A percentile compares a stretch with the other conserved stretches of the same genome.
Evolutionary conservation across 2,329 filamentous ascomycete genomes (phyloP).

Genomic region (Ophiostoma montium): DNA sequence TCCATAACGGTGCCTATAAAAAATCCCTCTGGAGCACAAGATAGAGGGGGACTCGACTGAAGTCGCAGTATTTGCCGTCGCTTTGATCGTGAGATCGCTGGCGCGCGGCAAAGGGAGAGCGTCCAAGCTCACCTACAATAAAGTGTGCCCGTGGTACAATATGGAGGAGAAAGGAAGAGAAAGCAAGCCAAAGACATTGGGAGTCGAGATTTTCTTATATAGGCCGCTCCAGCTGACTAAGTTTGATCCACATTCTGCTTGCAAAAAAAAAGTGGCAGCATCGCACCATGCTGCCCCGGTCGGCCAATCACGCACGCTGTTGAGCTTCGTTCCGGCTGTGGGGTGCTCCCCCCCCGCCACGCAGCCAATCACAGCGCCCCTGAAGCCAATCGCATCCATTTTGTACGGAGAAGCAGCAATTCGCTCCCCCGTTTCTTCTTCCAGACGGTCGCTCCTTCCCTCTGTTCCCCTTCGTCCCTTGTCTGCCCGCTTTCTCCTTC

Average conservation of each 20-base stretch:
- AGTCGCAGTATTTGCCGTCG: background rate
- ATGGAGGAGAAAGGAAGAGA: slow-evolving; percentile 28
- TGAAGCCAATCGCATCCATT: slow-evolving; percentile 14
- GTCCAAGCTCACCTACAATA: slow-evolving; percentile 59
- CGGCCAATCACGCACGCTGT: slow-evolving; percentile 9
- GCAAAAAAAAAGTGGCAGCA: background rate
- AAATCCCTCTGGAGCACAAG: slow-evolving; percentile 50
- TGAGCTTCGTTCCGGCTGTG: slow-evolving; percentile 12
- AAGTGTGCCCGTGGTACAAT: slow-evolving; percentile 55
- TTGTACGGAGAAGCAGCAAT: slow-evolving; percentile 13
- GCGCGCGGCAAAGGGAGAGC: slow-evolving; percentile 13
- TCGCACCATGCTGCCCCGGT: too few relatives aligned
- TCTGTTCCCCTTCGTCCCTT: slow-evolving; percentile 10
- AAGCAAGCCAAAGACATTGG: slow-evolving; percentile 14
- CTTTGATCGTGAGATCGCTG: slow-evolving; percentile 16
- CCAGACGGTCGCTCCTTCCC: background rate
- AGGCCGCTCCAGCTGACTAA: too few relatives aligned
- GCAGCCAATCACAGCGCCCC: slow-evolving; percentile 10
- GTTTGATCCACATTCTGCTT: background rate
- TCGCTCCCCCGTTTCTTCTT: slow-evolving; percentile 7
- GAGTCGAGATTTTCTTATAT: slow-evolving; percentile 3
- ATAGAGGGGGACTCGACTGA: slow-evolving; percentile 57
- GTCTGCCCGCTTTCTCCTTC: slow-evolving; percentile 9
- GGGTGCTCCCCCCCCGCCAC: background rate
- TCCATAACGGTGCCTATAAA: slow-evolving; percentile 53